Base-by-base conservation (phyloP, 2,329 filamentous ascomycete species). In the Clonostachys chloroleuca region DNA sequence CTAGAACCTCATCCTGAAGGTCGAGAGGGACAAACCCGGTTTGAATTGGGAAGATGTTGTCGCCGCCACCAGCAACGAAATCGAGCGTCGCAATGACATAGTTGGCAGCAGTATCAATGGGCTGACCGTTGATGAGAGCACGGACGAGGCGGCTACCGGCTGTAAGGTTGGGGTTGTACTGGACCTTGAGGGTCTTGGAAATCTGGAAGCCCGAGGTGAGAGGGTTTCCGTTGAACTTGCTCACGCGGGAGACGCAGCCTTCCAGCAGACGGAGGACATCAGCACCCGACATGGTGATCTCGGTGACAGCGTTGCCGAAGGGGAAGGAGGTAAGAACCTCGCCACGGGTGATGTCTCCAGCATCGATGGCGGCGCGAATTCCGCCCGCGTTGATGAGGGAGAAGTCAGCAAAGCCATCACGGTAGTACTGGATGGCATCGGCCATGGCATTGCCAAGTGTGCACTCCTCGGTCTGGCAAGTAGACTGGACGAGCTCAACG, bases 301-400 rank as follows among this genome's bases (percentile, higher is more conserved):
- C 78, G 8, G 83, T 80, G 17, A 86, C 70, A 40, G 81, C 70
- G 61, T 86, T 86, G 46, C 79, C 78, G 52, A 86, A 86, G 37
- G 83, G 83, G 63, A 86, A 86, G 0, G 80, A 73, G 0, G 80
- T 84, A 3, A 85, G 67, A 5, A 86, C 77, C 50, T 83, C 75
- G 46, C 82, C 82, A 34, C 81, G 77, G 5, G 81, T 86, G 56
- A 86, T 77, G 45, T 76, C 62, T 9, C 83, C 83, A n/a, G 65
- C 59, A 39, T 82, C 80, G 45, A 86, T 86, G 34, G 77, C 79
- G 4, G 82, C 80, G 17, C 83, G 80, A 45, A 86, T 74, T 24
- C 82, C 82, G 12, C 83, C 83, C 1, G 77, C 77, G 59, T 86
- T 86, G 63, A 82, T 78, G 43, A 87, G 61, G 1, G 80, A 79